A percentile compares a stretch with the other conserved stretches of the same genome.
phyloP scores from a whole-genome alignment of 2,329 filamentous ascomycete genomes.

The Mycosphaerella sp. region DNA sequence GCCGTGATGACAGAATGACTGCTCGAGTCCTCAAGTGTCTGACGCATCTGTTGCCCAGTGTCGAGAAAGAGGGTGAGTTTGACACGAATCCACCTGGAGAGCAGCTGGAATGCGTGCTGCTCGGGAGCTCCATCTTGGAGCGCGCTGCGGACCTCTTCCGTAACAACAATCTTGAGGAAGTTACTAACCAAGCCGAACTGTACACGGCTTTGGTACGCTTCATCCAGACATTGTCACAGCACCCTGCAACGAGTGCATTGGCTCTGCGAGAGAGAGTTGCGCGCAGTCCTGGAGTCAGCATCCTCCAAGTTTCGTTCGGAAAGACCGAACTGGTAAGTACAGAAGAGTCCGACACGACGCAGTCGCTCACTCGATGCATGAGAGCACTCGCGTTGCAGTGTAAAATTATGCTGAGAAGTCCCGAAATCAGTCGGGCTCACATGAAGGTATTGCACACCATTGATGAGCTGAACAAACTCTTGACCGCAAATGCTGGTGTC shows the following conservation, averaged over 20 bases:
- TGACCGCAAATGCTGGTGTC: constrained; percentile 2
- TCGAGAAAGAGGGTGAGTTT: constrained; percentile 23
- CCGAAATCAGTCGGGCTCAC: constrained; percentile 15
- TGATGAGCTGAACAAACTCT: constrained; percentile 7
- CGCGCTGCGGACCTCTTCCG: constrained; percentile 36
- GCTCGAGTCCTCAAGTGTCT: constrained; percentile 15
- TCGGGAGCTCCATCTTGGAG: constrained; percentile 35
- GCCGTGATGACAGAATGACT: constrained; percentile 20
- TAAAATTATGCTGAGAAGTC: constrained; percentile 29
- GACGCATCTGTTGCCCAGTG: constrained; percentile 24
- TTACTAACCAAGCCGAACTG: constrained; percentile 30
- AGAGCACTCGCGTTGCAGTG: constrained; percentile 31
- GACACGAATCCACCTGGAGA: constrained; percentile 29
- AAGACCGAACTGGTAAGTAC: constrained; percentile 9
- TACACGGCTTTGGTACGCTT: constrained; percentile 40
- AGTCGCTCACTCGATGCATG: constrained; percentile 28
- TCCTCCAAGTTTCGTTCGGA: constrained; percentile 34
- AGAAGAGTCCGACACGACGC: constrained; percentile 13
- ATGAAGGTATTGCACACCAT: constrained; percentile 19
- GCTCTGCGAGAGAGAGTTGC: constrained; percentile 34
- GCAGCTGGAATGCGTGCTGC: constrained; percentile 32
- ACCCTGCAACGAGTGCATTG: constrained; percentile 30
- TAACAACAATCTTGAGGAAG: constrained; percentile 39
- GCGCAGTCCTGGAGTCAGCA: constrained; percentile 33
- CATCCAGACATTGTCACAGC: constrained; percentile 32